Evolutionary conservation across 345 rosid genomes (phyloP).

Genomic region (Eucalyptus pauciflora): DNA sequence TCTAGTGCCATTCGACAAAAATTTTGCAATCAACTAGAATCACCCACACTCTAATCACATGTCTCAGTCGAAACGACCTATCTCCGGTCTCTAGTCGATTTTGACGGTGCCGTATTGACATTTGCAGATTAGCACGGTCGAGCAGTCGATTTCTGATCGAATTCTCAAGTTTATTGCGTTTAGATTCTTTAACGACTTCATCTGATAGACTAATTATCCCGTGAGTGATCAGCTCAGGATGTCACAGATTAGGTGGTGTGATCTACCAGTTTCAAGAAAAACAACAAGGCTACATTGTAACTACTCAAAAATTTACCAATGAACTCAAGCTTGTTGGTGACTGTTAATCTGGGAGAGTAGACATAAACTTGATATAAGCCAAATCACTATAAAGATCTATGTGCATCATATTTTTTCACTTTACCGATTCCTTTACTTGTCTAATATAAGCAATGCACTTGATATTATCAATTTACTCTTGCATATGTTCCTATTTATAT

Average conservation of each 20-base stretch:
- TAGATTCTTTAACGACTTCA: too few relatives aligned
- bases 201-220: too few relatives aligned
- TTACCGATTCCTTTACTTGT: not conserved
- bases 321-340: accelerated
- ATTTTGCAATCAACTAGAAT: too few relatives aligned
- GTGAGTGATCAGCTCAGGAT: too few relatives aligned
- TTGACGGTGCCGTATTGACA: too few relatives aligned
- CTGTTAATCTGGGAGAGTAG: accelerated
- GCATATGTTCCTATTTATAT: not conserved
- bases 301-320: not conserved
- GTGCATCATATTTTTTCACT: accelerated
- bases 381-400: not conserved
- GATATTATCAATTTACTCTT: not conserved
- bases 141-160: too few relatives aligned
- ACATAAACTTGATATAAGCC: not conserved
- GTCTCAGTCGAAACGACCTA: too few relatives aligned
- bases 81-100: too few relatives aligned
- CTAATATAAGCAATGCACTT: not conserved
- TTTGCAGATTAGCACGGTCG: too few relatives aligned
- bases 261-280: accelerated
- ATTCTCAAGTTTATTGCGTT: too few relatives aligned
- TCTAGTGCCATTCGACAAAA: too few relatives aligned
- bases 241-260: not conserved
- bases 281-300: not conserved
- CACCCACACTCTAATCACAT: too few relatives aligned